These are phyloP conservation scores for Populus euphratica DNA, from an alignment of 345 rosid species.

Conservation along the genomic window DNA sequence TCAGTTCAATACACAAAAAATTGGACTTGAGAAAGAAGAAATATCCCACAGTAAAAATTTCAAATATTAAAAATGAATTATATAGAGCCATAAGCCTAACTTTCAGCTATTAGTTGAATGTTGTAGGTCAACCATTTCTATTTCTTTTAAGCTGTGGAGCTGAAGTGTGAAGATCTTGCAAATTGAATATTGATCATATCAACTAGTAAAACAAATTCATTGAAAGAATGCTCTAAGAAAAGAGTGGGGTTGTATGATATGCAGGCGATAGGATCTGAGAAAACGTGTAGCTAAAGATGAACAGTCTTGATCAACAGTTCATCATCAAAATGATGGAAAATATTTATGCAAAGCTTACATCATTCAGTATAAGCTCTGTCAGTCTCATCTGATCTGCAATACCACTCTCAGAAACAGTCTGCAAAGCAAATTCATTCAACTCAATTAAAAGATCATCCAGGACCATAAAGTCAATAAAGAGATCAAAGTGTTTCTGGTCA, in stretches of 20 bases:
- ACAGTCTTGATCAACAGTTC: background rate
- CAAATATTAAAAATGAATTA: background rate
- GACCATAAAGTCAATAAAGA: background rate
- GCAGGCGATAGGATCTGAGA: background rate
- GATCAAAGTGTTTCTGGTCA: background rate
- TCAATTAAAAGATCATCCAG: background rate
- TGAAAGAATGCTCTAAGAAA: background rate
- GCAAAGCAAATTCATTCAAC: constrained; percentile 23
- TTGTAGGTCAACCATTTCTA: background rate
- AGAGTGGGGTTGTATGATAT: background rate
- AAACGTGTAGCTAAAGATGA: background rate
- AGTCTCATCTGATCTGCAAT: constrained; percentile 88
- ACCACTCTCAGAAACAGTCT: constrained; percentile 85
- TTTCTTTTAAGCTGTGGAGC: background rate
- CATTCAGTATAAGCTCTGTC: constrained; percentile 66
- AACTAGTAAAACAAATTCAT: background rate
- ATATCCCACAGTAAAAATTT: background rate
- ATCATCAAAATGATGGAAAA: background rate
- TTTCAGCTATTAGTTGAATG: background rate
- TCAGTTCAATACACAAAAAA: background rate
- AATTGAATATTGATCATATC: background rate
- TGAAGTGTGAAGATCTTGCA: background rate
- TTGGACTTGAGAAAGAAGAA: background rate
- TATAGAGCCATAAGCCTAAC: background rate
- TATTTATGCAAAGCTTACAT: constrained; percentile 52